Evolutionary conservation across 2,329 filamentous ascomycete genomes (phyloP).

Genomic region (Penicillium concentricum): DNA sequence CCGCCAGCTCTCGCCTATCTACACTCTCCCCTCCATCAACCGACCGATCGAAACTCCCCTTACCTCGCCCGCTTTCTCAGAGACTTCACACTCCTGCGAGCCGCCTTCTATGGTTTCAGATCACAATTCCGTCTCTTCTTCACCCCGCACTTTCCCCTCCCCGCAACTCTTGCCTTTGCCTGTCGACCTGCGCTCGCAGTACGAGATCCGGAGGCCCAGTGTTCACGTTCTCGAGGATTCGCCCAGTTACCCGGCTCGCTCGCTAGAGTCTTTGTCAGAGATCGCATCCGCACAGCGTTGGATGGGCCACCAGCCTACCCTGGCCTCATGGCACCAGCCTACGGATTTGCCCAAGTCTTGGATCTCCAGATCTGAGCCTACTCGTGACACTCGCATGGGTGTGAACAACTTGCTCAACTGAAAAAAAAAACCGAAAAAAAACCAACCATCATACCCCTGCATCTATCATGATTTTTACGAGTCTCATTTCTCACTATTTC

Average conservation of each 20-base stretch:
- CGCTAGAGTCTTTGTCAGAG: constrained; percentile 27
- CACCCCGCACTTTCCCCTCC: constrained; percentile 49
- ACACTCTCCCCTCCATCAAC: constrained; percentile 39
- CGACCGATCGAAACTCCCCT: constrained; percentile 55
- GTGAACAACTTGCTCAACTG: constrained; percentile 41
- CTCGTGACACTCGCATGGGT: constrained; percentile 42
- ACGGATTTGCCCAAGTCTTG: constrained; percentile 28
- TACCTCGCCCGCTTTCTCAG: constrained; percentile 64
- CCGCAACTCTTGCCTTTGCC: constrained; percentile 43
- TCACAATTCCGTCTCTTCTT: constrained; percentile 60
- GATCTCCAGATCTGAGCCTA: constrained; percentile 22
- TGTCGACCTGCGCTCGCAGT: constrained; percentile 45
- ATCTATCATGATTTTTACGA: constrained; percentile 20
- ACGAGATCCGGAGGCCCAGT: constrained; percentile 36
- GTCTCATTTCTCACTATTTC: constrained; percentile 21
- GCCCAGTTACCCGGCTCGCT: constrained; percentile 19
- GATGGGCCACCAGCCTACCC: constrained; percentile 28
- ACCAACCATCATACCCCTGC: not conserved
- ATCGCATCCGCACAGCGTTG: constrained; percentile 27
- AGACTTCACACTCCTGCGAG: constrained; percentile 60
- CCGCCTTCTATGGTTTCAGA: constrained; percentile 73
- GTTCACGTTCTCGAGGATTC: constrained; percentile 28
- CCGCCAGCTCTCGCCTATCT: constrained; percentile 39
- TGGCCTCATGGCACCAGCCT: constrained; percentile 30
- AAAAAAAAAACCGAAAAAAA: constrained; percentile 6